A percentile compares a stretch with the other conserved stretches of the same genome.
Evolutionary conservation across 495 filamentous ascomycete species (phyloP).

Genomic region (Hypomontagnella submonticulosa): DNA sequence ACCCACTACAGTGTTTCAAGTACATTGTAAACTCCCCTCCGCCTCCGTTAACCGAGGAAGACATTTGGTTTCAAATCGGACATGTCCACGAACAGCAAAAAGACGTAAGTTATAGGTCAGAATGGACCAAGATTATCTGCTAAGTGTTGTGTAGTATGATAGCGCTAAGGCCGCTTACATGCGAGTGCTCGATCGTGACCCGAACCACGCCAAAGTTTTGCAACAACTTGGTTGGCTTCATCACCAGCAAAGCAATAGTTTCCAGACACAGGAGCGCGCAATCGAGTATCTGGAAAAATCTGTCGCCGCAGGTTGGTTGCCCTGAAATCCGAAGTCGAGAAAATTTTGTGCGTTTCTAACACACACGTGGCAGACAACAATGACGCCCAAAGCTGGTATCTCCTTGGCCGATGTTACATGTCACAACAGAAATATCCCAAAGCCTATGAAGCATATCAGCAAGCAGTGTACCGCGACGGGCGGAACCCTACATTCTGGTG

Average conservation of each 20-base stretch:
- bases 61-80: constrained; percentile 99
- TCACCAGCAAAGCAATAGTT: constrained; percentile 92
- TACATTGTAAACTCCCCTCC: constrained; percentile 97
- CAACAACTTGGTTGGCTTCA: constrained; percentile 98
- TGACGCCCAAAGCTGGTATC: constrained; percentile 98
- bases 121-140: constrained; percentile 27
- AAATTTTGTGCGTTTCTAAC: constrained; percentile 35
- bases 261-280: constrained; percentile 90
- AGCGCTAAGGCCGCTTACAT: constrained; percentile 90
- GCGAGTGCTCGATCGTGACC: constrained; percentile 92
- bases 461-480: constrained; percentile 97
- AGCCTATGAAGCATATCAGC: constrained; percentile 98
- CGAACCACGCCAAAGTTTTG: constrained; percentile 96
- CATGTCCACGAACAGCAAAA: constrained; percentile 99
- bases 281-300: constrained; percentile 99
- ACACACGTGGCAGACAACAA: constrained; percentile 76
- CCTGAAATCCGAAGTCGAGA: constrained; percentile 14
- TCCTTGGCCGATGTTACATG: constrained; percentile 98
- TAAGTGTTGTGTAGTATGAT: constrained; percentile 74
- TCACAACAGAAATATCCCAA: constrained; percentile 99
- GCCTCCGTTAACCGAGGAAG: constrained; percentile 92
- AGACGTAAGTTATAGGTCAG: constrained; percentile 74
- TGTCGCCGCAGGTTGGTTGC: constrained; percentile 84
- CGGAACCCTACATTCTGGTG: constrained; percentile 99
- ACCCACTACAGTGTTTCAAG: constrained; percentile 82